These are phyloP conservation scores for Lepidium didymum DNA, from an alignment of 345 rosid species.

Conservation along the genomic window DNA sequence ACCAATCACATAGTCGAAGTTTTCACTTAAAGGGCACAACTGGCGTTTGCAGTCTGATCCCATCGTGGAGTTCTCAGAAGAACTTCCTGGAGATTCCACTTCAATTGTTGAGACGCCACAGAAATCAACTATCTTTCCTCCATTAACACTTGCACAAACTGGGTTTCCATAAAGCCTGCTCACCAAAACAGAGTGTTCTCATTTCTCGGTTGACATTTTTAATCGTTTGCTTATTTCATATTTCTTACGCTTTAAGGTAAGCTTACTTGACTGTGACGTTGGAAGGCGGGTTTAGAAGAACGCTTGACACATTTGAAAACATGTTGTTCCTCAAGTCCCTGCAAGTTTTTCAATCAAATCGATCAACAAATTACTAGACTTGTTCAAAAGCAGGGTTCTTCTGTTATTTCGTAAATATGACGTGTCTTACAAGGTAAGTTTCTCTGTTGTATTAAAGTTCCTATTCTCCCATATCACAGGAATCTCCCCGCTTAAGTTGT, in stretches of 20 bases:
- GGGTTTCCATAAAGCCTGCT: conserved; percentile 61
- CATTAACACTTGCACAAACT: conserved; percentile 37
- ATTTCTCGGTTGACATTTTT: not conserved
- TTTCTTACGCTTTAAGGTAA: not conserved
- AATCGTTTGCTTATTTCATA: not conserved
- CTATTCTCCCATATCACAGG: conserved; percentile 43
- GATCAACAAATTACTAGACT: not conserved
- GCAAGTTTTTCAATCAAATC: conserved; percentile 4
- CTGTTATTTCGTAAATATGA: not conserved
- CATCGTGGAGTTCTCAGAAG: conserved; percentile 1
- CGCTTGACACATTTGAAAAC: conserved; percentile 37
- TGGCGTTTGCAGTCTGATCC: conserved; percentile 30
- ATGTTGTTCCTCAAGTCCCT: conserved; percentile 51
- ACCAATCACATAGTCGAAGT: conserved; percentile 30
- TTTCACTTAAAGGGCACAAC: conserved; percentile 26
- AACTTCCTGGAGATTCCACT: conserved; percentile 26
- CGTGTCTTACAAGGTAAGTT: conserved; percentile 34
- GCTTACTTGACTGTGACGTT: conserved; percentile 48
- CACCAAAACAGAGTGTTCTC: conserved; percentile 13
- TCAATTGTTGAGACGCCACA: conserved; percentile 30
- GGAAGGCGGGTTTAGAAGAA: conserved; percentile 38
- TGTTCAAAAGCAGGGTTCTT: not conserved
- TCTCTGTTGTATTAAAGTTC: conserved; percentile 9
- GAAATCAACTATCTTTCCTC: conserved; percentile 24
- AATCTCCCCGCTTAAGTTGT: conserved; percentile 36